Evolutionary conservation across 1,284 basidiomycete genomes (phyloP).

Genomic region (Gymnopus androsaceus): DNA sequence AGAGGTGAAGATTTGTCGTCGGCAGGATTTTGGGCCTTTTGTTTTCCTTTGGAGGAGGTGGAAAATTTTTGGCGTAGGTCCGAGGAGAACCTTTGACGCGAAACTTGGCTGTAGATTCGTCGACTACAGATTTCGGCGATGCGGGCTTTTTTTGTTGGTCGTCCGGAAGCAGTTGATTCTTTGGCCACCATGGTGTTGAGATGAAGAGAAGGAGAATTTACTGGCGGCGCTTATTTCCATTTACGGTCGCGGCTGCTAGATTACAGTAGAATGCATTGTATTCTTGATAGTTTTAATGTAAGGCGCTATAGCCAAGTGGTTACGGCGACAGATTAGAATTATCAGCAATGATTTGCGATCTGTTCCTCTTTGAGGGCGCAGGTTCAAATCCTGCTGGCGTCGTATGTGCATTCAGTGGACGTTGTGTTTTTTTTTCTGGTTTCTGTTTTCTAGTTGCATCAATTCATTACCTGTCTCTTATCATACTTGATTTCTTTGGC

Average conservation of each 20-base stretch:
- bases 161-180: neutral
- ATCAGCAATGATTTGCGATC: too few species aligned
- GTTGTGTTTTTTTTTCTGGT: too few species aligned
- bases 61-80: neutral
- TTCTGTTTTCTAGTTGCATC: too few species aligned
- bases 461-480: too few species aligned
- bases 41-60: slow-evolving; percentile 29
- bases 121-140: neutral
- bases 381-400: too few species aligned
- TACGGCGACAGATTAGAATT: slow-evolving; percentile 50
- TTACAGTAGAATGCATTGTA: too few species aligned
- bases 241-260: neutral
- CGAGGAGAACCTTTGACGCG: neutral
- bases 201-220: too few species aligned
- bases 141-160: neutral
- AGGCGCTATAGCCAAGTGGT: slow-evolving; percentile 53
- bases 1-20: slow-evolving; percentile 1
- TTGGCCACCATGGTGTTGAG: neutral
- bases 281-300: too few species aligned
- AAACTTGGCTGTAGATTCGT: neutral
- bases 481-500: too few species aligned
- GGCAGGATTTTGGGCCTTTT: slow-evolving; percentile 26
- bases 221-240: neutral
- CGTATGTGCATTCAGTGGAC: too few species aligned
- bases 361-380: too few species aligned